Conservation (phyloP, 225 moss, liverwort and hornwort species). For the Takakia lepidozioides region DNA sequence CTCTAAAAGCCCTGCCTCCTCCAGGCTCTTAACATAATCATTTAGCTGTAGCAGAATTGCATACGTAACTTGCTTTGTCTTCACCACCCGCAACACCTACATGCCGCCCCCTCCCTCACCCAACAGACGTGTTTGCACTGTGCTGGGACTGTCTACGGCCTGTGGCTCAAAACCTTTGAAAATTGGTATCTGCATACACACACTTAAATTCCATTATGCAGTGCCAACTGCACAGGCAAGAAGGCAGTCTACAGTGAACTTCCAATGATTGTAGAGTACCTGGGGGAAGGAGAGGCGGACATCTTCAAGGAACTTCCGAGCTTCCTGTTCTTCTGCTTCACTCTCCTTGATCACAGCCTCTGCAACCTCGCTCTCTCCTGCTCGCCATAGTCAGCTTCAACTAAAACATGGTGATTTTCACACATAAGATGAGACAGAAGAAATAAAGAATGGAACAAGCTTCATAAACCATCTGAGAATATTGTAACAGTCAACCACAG, state of each 20-base stretch:
- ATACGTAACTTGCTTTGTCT: slow-evolving; percentile 86
- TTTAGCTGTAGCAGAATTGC: slow-evolving; percentile 68
- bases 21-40: slow-evolving; percentile 65
- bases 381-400: no score
- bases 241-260: no score
- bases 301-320: slow-evolving; percentile 76
- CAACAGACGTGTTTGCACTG: background rate
- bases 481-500: no score
- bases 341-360: slow-evolving; percentile 78
- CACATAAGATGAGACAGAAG: no score
- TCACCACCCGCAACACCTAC: slow-evolving; percentile 81
- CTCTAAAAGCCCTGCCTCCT: slow-evolving; percentile 71
- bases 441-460: no score
- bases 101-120: slow-evolving; percentile 4
- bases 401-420: no score
- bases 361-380: slow-evolving; percentile 79
- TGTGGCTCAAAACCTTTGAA: no score
- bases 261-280: no score
- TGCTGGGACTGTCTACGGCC: background rate
- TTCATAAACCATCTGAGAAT: no score
- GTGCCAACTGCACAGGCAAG: no score
- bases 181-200: no score
- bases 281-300: slow-evolving; percentile 76
- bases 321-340: slow-evolving; percentile 49
- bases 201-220: no score